Conservation (phyloP, 2,329 filamentous ascomycete genomes). For the Ophiocordyceps sinensis region DNA sequence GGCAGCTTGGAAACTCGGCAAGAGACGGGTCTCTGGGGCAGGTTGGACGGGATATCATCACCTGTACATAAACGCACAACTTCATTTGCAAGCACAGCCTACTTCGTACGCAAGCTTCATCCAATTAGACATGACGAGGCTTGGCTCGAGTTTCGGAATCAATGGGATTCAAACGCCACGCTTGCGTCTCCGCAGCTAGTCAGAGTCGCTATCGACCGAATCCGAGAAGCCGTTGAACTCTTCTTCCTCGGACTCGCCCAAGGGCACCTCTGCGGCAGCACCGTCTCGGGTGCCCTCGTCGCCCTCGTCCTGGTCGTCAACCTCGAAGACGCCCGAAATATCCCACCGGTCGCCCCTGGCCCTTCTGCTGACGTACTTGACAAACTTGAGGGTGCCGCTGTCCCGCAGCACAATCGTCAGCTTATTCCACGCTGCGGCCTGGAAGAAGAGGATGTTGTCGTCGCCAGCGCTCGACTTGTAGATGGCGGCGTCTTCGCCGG, state of each 20-base stretch:
- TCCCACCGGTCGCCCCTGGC: constrained; percentile 91
- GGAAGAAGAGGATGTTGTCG: constrained; percentile 51
- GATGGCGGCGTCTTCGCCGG: constrained; percentile 64
- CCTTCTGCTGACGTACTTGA: constrained; percentile 80
- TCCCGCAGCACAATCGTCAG: constrained; percentile 84
- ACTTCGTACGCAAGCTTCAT: too few relatives aligned
- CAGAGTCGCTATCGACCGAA: constrained; percentile 21
- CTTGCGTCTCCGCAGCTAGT: constrained; percentile 6
- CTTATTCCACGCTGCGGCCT: constrained; percentile 67
- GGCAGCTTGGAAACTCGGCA: too few relatives aligned
- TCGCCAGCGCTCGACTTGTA: constrained; percentile 74
- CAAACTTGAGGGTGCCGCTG: constrained; percentile 73
- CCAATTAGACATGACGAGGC: too few relatives aligned
- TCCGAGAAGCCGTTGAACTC: constrained; percentile 45
- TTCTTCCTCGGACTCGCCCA: constrained; percentile 34
- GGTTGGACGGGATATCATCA: too few relatives aligned
- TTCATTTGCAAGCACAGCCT: too few relatives aligned
- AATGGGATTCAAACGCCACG: not conserved
- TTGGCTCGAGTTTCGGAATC: too few relatives aligned
- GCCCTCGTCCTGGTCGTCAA: constrained; percentile 40
- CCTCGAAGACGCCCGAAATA: constrained; percentile 63
- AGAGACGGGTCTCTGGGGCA: too few relatives aligned
- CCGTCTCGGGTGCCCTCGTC: constrained; percentile 23
- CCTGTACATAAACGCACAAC: too few relatives aligned
- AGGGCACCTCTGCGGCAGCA: constrained; percentile 16